Percentiles rank a stretch among this genome's conserved stretches.
phyloP scores from a whole-genome alignment of 164 flowering plant species.

The Nymphaea colorata region DNA sequence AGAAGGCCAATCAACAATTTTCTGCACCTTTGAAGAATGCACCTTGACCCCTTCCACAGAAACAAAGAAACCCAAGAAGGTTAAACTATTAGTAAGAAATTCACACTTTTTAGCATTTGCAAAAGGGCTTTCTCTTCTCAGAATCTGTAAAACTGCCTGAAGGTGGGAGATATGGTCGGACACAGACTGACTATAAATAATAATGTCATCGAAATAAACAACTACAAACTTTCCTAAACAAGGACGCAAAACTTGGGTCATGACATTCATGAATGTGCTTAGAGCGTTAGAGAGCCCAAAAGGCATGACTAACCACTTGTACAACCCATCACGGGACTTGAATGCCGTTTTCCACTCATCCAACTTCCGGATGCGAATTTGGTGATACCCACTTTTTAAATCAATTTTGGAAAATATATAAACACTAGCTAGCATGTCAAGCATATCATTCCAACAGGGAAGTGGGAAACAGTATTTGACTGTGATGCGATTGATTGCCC shows the following conservation, averaged over 20 bases:
- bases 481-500: background rate
- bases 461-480: background rate
- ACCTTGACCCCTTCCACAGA: background rate
- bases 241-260: background rate
- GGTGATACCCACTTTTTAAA: slow-evolving; percentile 1
- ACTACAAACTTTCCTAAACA: background rate
- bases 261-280: slow-evolving; percentile 2
- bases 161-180: background rate
- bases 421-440: too few relatives aligned
- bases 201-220: background rate
- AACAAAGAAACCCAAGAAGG: slow-evolving; percentile 2
- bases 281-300: slow-evolving; percentile 4
- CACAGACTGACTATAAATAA: background rate
- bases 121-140: background rate
- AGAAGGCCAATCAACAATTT: background rate
- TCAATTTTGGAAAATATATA: too few relatives aligned
- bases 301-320: background rate
- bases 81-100: background rate
- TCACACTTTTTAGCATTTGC: background rate
- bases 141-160: background rate
- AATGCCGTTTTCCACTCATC: slow-evolving; percentile 4
- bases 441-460: background rate
- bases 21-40: background rate
- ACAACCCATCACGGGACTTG: background rate
- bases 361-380: background rate